These are phyloP conservation scores for Rhynchospora pubera DNA, from an alignment of 176 grass and related monocot genomes.

Conservation along the genomic window DNA sequence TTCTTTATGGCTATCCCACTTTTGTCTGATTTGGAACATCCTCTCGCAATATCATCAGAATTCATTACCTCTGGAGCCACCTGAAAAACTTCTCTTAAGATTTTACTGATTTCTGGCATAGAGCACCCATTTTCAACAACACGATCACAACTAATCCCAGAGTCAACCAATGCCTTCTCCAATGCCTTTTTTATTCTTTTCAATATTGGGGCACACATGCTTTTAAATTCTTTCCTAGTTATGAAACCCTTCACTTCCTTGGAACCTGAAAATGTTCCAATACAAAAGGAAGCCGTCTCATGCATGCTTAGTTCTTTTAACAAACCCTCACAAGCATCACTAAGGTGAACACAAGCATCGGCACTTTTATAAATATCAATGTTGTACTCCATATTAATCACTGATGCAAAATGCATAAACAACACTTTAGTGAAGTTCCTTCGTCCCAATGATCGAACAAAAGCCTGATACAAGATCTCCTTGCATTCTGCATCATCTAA, in stretches of 20 bases:
- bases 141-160: slow-evolving; percentile 23
- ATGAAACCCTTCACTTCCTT: slow-evolving; percentile 69
- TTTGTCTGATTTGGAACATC: slow-evolving; percentile 35
- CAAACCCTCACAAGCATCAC: slow-evolving; percentile 54
- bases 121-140: slow-evolving; percentile 66
- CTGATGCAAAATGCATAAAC: slow-evolving; percentile 44
- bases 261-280: slow-evolving; percentile 70
- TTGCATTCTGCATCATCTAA: slow-evolving; percentile 6
- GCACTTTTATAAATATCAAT: slow-evolving; percentile 78
- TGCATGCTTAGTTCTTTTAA: slow-evolving; percentile 62
- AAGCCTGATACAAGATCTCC: slow-evolving; percentile 58
- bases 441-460: slow-evolving; percentile 53
- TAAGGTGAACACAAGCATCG: slow-evolving; percentile 34
- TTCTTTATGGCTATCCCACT: background rate
- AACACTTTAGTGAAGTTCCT: slow-evolving; percentile 74
- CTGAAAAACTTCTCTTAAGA: slow-evolving; percentile 59
- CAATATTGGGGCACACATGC: slow-evolving; percentile 45
- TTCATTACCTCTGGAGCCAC: slow-evolving; percentile 45
- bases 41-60: slow-evolving; percentile 66
- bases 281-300: slow-evolving; percentile 53
- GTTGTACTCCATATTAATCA: slow-evolving; percentile 52
- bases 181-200: slow-evolving; percentile 52
- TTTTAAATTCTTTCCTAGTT: slow-evolving; percentile 70
- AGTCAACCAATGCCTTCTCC: slow-evolving; percentile 49
- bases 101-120: slow-evolving; percentile 64